Evolutionary conservation across 2,329 filamentous ascomycete genomes (phyloP).

Genomic region (Pleomassaria siparia): DNA sequence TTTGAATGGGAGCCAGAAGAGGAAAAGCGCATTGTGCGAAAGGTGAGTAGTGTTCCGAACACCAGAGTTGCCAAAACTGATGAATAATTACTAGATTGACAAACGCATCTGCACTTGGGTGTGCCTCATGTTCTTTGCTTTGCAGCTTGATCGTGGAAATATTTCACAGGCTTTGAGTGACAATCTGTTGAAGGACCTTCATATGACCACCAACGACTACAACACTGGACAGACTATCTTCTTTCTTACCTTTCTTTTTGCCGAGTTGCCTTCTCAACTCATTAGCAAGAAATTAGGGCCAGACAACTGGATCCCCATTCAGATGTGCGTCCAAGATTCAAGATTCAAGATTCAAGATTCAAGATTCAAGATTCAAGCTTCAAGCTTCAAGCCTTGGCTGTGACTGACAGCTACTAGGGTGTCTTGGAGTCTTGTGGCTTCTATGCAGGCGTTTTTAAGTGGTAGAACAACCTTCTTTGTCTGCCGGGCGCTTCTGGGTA

Average conservation of each 20-base stretch:
- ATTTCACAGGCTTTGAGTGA: slow-evolving; percentile 43
- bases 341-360: background rate
- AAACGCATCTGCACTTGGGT: slow-evolving; percentile 54
- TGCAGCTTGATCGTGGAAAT: slow-evolving; percentile 55
- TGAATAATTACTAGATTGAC: slow-evolving; percentile 47
- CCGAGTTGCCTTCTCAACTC: slow-evolving; percentile 51
- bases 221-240: slow-evolving; percentile 58
- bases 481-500: slow-evolving; percentile 46
- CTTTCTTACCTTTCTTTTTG: slow-evolving; percentile 75
- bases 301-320: slow-evolving; percentile 48
- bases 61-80: slow-evolving; percentile 4
- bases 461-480: slow-evolving; percentile 49
- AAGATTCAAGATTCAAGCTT: no score
- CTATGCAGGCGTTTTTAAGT: slow-evolving; percentile 71
- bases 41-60: slow-evolving; percentile 42
- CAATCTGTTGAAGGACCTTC: slow-evolving; percentile 37
- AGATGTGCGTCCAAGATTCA: slow-evolving; percentile 31
- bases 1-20: slow-evolving; percentile 60
- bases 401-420: slow-evolving; percentile 26
- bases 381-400: background rate
- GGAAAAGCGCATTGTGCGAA: slow-evolving; percentile 58
- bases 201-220: slow-evolving; percentile 41
- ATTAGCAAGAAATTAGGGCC: slow-evolving; percentile 51
- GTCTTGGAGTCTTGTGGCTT: slow-evolving; percentile 52
- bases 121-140: slow-evolving; percentile 57